Evolutionary conservation across 2,329 filamentous ascomycete genomes (phyloP), one percentile per base, ranked within the genome.

Genomic region (Scorias spongiosa): DNA sequence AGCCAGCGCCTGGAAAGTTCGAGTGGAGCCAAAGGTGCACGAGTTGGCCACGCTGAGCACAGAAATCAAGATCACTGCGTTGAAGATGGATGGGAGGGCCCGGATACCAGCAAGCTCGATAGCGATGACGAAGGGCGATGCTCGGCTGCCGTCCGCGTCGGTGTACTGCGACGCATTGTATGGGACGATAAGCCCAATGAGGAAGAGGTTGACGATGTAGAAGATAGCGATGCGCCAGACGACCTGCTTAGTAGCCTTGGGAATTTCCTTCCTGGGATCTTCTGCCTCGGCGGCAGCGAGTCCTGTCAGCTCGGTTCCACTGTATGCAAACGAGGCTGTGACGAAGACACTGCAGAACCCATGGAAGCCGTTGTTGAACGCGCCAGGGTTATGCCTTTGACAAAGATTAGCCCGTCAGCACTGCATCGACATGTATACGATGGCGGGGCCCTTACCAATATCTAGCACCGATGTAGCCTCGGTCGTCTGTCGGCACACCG

Each of bases 31-130:
- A 51, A 72, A 78, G 2, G 73, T 70, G 51, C 67, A 66, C 0
- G 74, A 76, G 48, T 75, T 72, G 51, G 71, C 74, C 37, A 77
- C 72, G 43, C 66, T 71, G 45, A 77, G 61, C 39, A 78, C 74
- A 7, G 73, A 43, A 29, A 39, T 42, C 38, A 95, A 78, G 60
- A 95, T 94, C 48, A 95, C 86, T n/a, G 78, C 79, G 63, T 96
- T 95, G 82, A 95, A 93, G 43, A 95, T 74, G 0, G 83, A 88
- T 36, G 32, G 32, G 32, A 36, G 32, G 32, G 32, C 32, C 32
- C 9, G 37, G 42, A 83, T 73, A 38, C 74, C 72, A 12, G 76
- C 75, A 48, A 74, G 66, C 46, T 70, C 60, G 49, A 77, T 75
- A 18, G 72, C 72, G 50, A 82, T 71, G 44, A 82, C 78, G 56